A percentile compares a stretch with the other conserved stretches of the same genome.
Conservation (phyloP, 805 yeast genomes). For the Phaffomyces thermotolerans region DNA sequence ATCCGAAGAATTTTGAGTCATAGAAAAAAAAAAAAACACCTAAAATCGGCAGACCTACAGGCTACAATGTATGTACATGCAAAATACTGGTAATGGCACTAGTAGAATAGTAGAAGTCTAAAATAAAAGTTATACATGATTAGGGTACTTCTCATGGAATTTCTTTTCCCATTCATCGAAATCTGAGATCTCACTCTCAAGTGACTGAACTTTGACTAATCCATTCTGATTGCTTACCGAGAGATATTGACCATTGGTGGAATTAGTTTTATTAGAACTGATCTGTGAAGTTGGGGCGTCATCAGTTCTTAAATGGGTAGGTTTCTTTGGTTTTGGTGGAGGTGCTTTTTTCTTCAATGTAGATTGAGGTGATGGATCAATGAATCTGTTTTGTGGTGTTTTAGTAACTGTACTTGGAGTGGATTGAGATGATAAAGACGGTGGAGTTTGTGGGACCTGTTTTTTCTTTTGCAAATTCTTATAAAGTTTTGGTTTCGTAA, state of each 20-base stretch:
- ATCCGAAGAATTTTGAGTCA: background rate
- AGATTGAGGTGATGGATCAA: slow-evolving; percentile 10
- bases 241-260: slow-evolving; percentile 1
- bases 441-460: slow-evolving; percentile 15
- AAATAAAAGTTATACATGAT: slow-evolving; percentile 31
- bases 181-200: slow-evolving; percentile 34
- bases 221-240: slow-evolving; percentile 3
- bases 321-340: slow-evolving; percentile 64
- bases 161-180: slow-evolving; percentile 52
- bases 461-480: slow-evolving; percentile 9
- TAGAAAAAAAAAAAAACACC: too few species aligned
- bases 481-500: slow-evolving; percentile 19
- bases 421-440: slow-evolving; percentile 22
- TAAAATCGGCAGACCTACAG: background rate
- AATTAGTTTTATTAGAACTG: background rate
- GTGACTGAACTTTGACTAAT: slow-evolving; percentile 8
- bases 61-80: too few species aligned
- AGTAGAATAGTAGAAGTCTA: background rate
- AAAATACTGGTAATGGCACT: background rate
- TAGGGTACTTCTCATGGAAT: slow-evolving; percentile 54
- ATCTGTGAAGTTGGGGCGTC: background rate
- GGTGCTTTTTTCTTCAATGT: slow-evolving; percentile 29
- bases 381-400: slow-evolving; percentile 8
- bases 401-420: slow-evolving; percentile 22
- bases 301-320: slow-evolving; percentile 39